Evolutionary conservation across 2,329 filamentous ascomycete species (phyloP).

Genomic region (Hypoxylon sp.): DNA sequence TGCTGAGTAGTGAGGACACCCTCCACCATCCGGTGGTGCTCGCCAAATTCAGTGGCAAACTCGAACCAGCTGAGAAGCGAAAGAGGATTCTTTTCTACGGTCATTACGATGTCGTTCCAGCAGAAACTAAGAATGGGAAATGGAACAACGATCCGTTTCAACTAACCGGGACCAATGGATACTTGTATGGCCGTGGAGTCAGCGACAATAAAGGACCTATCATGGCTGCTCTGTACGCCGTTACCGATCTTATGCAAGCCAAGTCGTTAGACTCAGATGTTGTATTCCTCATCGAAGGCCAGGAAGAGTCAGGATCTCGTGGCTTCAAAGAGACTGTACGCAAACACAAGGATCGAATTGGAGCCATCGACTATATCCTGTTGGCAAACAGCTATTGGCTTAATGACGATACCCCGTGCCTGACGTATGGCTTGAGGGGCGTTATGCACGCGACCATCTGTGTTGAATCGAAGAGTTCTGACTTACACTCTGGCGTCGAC

Average conservation of each 20-base stretch:
- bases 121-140: constrained; percentile 83
- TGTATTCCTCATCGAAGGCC: constrained; percentile 94
- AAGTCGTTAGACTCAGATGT: constrained; percentile 88
- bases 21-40: constrained; percentile 90
- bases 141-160: constrained; percentile 92
- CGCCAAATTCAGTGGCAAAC: constrained; percentile 86
- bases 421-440: constrained; percentile 93
- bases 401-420: constrained; percentile 92
- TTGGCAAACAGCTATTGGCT: constrained; percentile 99
- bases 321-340: constrained; percentile 89
- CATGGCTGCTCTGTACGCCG: constrained; percentile 92
- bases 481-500: constrained; percentile 97
- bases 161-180: constrained; percentile 90
- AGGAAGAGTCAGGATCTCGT: constrained; percentile 93
- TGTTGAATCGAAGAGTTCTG: constrained; percentile 86
- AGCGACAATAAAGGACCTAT: constrained; percentile 98
- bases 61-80: constrained; percentile 71
- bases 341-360: constrained; percentile 85
- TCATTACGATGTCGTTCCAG: constrained; percentile 96
- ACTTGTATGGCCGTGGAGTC: constrained; percentile 94
- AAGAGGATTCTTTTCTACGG: constrained; percentile 97
- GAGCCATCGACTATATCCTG: constrained; percentile 92
- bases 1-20: constrained; percentile 83
- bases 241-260: constrained; percentile 88
- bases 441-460: constrained; percentile 94